phyloP scores from a whole-genome alignment of 768 basidiomycete genomes.

The Coprinopsis marcescibilis region DNA sequence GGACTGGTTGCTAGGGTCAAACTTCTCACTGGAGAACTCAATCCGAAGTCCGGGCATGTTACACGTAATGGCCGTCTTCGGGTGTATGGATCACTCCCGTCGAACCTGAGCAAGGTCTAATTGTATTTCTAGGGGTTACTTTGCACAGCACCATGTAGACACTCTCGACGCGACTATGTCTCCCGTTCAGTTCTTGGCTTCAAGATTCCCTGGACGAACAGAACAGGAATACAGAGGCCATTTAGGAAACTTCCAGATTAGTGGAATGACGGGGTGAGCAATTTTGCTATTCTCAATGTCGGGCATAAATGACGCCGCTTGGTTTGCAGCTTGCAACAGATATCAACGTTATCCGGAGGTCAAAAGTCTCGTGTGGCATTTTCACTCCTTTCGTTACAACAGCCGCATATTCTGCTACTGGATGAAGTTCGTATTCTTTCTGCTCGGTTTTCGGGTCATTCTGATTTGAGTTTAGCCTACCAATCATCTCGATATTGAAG shows the following conservation, averaged over 20 bases:
- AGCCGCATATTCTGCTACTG: conserved; percentile 87
- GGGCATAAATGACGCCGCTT: background rate
- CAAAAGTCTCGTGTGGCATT: conserved; percentile 97
- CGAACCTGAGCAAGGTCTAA: background rate
- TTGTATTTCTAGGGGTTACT: conserved; percentile 60
- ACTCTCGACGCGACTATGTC: conserved; percentile 76
- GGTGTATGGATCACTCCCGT: conserved; percentile 47
- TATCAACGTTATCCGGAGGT: conserved; percentile 90
- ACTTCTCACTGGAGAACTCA: conserved; percentile 78
- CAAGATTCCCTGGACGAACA: conserved; percentile 86
- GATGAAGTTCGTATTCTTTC: conserved; percentile 75
- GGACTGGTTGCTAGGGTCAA: conserved; percentile 64
- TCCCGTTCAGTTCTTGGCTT: conserved; percentile 92
- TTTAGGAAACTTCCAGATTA: conserved; percentile 96
- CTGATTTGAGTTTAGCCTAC: conserved; percentile 52
- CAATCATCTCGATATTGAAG: conserved; percentile 96
- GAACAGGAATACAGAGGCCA: conserved; percentile 97
- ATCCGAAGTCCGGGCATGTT: conserved; percentile 70
- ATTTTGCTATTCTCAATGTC: background rate
- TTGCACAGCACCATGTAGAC: conserved; percentile 96
- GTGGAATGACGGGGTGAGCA: conserved; percentile 83
- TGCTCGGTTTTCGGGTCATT: background rate
- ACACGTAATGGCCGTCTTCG: conserved; percentile 89
- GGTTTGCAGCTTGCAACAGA: conserved; percentile 63
- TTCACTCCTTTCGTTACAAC: conserved; percentile 76